Evolutionary conservation across 202 grass and related monocot genomes (phyloP).

Genomic region (Digitaria exilis): DNA sequence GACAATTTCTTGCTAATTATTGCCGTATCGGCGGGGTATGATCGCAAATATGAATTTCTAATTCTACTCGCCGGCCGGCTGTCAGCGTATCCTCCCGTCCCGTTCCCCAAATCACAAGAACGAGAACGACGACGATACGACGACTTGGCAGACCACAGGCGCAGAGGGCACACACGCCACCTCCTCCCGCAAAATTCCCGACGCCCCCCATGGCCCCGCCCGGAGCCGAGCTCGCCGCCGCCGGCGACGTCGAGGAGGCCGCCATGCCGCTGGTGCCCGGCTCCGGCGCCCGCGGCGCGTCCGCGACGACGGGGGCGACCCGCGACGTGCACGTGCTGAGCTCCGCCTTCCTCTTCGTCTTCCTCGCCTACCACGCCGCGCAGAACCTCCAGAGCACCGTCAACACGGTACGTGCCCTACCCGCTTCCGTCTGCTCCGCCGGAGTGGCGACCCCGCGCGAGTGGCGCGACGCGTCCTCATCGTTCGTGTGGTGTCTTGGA

Average conservation of each 20-base stretch:
- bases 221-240: neutral
- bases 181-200: neutral
- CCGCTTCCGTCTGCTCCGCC: neutral
- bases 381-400: slow-evolving; percentile 97
- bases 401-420: slow-evolving; percentile 57
- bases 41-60: neutral
- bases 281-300: neutral
- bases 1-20: too few species aligned
- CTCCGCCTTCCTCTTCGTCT: slow-evolving; percentile 86
- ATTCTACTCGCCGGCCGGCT: neutral
- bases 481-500: neutral
- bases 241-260: slow-evolving; percentile 56
- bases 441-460: neutral
- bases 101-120: slow-evolving; percentile 37
- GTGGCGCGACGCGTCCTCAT: neutral
- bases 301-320: neutral
- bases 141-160: neutral
- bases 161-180: neutral
- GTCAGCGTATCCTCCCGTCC: neutral
- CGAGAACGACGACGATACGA: too few species aligned
- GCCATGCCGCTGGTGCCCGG: slow-evolving; percentile 28
- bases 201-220: slow-evolving; percentile 28
- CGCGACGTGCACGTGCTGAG: slow-evolving; percentile 78
- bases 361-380: slow-evolving; percentile 94
- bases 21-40: neutral